Conservation (phyloP, 225 moss, liverwort and hornwort genomes). For the Sphagnum tenellum region DNA sequence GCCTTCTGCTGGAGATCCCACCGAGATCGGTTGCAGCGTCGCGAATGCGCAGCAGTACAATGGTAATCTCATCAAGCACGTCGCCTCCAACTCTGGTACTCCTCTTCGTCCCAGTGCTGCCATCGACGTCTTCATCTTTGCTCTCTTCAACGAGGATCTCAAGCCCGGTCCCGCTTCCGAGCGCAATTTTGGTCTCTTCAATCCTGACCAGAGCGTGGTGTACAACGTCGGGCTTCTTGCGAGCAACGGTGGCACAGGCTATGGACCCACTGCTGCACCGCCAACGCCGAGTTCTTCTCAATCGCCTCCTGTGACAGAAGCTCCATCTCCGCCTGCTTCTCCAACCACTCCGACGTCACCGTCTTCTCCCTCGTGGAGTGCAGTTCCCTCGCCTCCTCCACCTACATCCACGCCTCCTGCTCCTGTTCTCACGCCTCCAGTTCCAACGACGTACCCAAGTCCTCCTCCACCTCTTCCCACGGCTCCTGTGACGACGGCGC, state of each 20-base stretch:
- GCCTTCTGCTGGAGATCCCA: constrained; percentile 7
- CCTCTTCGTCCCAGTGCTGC: constrained; percentile 26
- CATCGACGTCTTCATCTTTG: constrained; percentile 54
- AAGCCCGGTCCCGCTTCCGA: constrained; percentile 24
- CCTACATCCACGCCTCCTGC: no score
- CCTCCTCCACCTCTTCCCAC: no score
- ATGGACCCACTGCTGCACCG: no score
- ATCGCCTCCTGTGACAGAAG: no score
- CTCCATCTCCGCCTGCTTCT: no score
- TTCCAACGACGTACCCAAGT: no score
- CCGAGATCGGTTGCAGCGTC: constrained; percentile 1
- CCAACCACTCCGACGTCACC: no score
- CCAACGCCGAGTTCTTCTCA: no score
- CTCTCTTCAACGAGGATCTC: constrained; percentile 39
- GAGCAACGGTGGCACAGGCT: not conserved
- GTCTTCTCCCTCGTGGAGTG: no score
- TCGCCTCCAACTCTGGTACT: constrained; percentile 33
- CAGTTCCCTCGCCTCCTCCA: no score
- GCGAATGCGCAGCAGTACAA: constrained; percentile 36
- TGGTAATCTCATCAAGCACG: constrained; percentile 34
- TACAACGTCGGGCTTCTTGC: constrained; percentile 21
- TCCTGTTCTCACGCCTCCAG: no score
- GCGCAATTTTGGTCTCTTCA: constrained; percentile 32
- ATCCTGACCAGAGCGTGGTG: constrained; percentile 19
- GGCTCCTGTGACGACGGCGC: no score